phyloP scores from a whole-genome alignment of 345 rosid species.

The Isatis tinctoria region DNA sequence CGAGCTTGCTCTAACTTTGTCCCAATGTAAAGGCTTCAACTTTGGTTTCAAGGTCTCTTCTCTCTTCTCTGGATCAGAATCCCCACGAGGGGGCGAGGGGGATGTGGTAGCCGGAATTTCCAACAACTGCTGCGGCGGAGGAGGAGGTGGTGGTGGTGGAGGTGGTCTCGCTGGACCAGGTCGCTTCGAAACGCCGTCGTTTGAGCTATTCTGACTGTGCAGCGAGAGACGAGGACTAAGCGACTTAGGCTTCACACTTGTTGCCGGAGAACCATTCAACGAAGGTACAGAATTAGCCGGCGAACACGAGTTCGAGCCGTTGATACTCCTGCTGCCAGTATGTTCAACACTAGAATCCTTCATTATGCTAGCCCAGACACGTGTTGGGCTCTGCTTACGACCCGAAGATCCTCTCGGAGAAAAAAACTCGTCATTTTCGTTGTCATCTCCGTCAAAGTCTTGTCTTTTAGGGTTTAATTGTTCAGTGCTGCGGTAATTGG shows the following conservation, averaged over 20 bases:
- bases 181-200: slow-evolving; percentile 7
- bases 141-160: slow-evolving; percentile 87
- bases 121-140: slow-evolving; percentile 50
- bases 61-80: slow-evolving; percentile 40
- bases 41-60: slow-evolving; percentile 63
- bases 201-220: slow-evolving; percentile 11
- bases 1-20: slow-evolving; percentile 91
- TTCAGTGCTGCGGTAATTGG: slow-evolving; percentile 41
- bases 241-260: slow-evolving; percentile 44
- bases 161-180: slow-evolving; percentile 46
- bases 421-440: slow-evolving; percentile 79
- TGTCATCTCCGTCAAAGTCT: slow-evolving; percentile 36
- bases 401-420: slow-evolving; percentile 87
- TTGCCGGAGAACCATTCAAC: slow-evolving; percentile 36
- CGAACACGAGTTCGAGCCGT: slow-evolving; percentile 49
- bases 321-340: slow-evolving; percentile 48
- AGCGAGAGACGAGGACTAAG: slow-evolving; percentile 18
- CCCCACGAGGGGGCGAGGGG: slow-evolving; percentile 33
- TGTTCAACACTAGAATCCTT: slow-evolving; percentile 32
- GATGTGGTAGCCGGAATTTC: slow-evolving; percentile 37
- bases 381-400: slow-evolving; percentile 44
- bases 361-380: slow-evolving; percentile 41
- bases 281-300: slow-evolving; percentile 42
- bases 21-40: slow-evolving; percentile 96
- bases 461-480: slow-evolving; percentile 32